Evolutionary conservation across 73 alveolate genomes (phyloP).

Genomic region (Breviolum minutum): DNA sequence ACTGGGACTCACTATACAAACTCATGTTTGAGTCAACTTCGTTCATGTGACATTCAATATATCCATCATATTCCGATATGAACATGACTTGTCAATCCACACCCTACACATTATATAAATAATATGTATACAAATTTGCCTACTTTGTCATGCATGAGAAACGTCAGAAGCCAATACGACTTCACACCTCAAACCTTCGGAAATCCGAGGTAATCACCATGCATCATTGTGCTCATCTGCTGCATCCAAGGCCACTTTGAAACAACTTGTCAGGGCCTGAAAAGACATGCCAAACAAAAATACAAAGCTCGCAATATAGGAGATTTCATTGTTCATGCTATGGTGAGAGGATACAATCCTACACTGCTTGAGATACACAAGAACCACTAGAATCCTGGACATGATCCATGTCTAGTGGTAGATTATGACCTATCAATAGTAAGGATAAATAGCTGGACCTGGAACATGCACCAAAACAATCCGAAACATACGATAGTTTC

Average conservation of each 20-base stretch:
- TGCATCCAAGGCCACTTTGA: conserved; percentile 76
- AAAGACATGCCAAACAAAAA: no score
- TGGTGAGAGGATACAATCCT: no score
- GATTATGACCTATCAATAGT: neutral
- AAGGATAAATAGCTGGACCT: neutral
- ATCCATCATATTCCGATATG: neutral
- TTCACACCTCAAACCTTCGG: neutral
- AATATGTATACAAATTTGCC: neutral
- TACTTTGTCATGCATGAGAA: neutral
- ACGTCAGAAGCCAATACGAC: no score
- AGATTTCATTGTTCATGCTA: no score
- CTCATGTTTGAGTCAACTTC: no score
- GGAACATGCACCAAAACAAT: neutral
- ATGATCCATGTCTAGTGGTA: neutral
- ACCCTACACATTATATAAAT: neutral
- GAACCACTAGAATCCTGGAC: neutral
- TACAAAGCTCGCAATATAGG: neutral
- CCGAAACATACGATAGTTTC: no score
- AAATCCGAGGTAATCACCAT: neutral
- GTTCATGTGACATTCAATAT: no score
- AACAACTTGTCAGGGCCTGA: conserved; percentile 52
- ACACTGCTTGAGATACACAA: neutral
- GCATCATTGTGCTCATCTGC: conserved; percentile 91
- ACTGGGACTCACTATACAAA: no score
- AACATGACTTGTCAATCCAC: neutral